Evolutionary conservation across 2,329 filamentous ascomycete species (phyloP).

Genomic region (Lecanicillium sp.): DNA sequence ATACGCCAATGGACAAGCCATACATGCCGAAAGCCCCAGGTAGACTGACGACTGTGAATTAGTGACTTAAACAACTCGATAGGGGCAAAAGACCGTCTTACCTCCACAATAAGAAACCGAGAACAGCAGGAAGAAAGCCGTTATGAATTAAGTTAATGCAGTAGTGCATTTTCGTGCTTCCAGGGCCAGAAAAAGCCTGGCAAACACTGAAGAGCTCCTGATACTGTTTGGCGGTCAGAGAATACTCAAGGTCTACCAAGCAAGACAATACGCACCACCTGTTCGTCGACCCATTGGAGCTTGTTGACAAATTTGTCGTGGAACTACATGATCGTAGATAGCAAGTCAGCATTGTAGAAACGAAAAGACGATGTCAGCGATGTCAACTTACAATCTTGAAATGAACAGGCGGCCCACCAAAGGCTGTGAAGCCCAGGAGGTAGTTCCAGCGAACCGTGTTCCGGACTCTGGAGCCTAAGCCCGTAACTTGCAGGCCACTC

Average conservation of each 20-base stretch:
- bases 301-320: conserved; percentile 53
- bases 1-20: conserved; percentile 55
- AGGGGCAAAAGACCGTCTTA: no score
- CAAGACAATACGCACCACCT: conserved; percentile 37
- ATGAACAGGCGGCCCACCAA: conserved; percentile 61
- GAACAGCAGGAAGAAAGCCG: conserved; percentile 47
- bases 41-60: conserved; percentile 32
- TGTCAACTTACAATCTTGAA: conserved; percentile 48
- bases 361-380: neutral
- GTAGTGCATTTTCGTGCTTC: conserved; percentile 63
- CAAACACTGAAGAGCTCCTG: conserved; percentile 64
- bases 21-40: conserved; percentile 66
- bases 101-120: conserved; percentile 59
- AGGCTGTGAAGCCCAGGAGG: conserved; percentile 56
- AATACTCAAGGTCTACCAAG: no score
- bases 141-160: conserved; percentile 57
- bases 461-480: no score
- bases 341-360: neutral
- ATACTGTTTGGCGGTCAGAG: no score
- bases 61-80: conserved; percentile 43
- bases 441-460: conserved; percentile 28
- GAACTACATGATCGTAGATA: conserved; percentile 37
- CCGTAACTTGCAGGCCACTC: no score
- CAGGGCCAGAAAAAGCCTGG: conserved; percentile 60
- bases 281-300: conserved; percentile 59